Conservation (phyloP, 768 basidiomycete genomes). For the Vararia minispora region DNA sequence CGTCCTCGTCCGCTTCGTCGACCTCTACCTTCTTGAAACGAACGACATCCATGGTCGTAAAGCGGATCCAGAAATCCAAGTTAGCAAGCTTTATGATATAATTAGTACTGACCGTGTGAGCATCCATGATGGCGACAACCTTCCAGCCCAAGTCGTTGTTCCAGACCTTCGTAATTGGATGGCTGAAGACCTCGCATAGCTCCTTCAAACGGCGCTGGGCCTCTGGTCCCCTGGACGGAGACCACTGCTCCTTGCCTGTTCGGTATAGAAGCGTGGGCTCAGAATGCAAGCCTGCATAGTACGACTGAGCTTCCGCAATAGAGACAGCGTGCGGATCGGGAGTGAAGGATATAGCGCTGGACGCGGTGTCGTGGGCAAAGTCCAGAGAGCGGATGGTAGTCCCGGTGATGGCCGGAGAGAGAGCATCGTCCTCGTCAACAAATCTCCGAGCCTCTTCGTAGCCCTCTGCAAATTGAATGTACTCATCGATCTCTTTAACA, state of each 20-base stretch:
- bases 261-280: conserved; percentile 19
- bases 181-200: conserved; percentile 21
- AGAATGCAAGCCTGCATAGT: conserved; percentile 23
- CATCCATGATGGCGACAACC: conserved; percentile 20
- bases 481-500: no score
- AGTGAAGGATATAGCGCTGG: no score
- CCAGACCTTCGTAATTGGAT: conserved; percentile 24
- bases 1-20: conserved; percentile 11
- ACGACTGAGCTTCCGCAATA: conserved; percentile 15
- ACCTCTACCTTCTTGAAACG: conserved; percentile 20
- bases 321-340: no score
- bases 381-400: no score
- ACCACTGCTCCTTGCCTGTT: conserved; percentile 19
- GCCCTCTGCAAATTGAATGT: no score
- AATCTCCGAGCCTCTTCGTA: no score
- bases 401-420: no score
- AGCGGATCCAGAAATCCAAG: conserved; percentile 21
- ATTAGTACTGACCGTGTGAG: conserved; percentile 18
- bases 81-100: conserved; percentile 21
- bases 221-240: conserved; percentile 10
- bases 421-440: no score
- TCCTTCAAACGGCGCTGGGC: conserved; percentile 17
- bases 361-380: no score
- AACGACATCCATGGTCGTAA: conserved; percentile 24
- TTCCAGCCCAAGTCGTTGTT: conserved; percentile 19